A percentile compares a stretch with the other conserved stretches of the same genome.
phyloP scores from a whole-genome alignment of 768 basidiomycete species.

The Imleria badia region DNA sequence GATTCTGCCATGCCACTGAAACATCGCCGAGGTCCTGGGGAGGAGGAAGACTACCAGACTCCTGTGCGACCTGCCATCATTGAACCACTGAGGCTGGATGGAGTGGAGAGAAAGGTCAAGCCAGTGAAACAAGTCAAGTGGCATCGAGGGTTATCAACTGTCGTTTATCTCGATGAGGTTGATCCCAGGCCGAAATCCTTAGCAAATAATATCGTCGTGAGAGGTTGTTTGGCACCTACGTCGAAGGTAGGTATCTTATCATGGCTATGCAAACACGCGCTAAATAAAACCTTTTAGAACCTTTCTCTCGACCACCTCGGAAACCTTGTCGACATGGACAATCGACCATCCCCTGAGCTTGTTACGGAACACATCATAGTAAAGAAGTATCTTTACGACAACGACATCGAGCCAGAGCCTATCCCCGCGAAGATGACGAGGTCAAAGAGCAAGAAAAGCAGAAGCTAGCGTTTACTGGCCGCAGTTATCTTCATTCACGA shows the following conservation, averaged over 20 bases:
- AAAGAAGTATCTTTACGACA: constrained; percentile 80
- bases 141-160: constrained; percentile 66
- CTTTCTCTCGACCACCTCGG: constrained; percentile 68
- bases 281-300: constrained; percentile 40
- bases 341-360: constrained; percentile 53
- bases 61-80: constrained; percentile 47
- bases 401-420: constrained; percentile 48
- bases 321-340: constrained; percentile 59
- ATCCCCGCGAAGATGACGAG: constrained; percentile 51
- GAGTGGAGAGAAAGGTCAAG: constrained; percentile 30
- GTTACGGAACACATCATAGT: constrained; percentile 65
- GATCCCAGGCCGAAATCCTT: constrained; percentile 48
- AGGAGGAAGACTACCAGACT: constrained; percentile 78
- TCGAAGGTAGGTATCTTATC: constrained; percentile 55
- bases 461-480: constrained; percentile 26
- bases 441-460: constrained; percentile 52
- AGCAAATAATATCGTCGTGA: constrained; percentile 43
- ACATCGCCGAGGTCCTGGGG: constrained; percentile 70
- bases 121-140: constrained; percentile 69
- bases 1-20: constrained; percentile 25
- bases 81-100: constrained; percentile 41
- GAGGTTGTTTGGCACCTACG: constrained; percentile 66
- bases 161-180: constrained; percentile 62
- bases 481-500: constrained; percentile 16
- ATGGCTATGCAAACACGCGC: not conserved